A percentile compares a stretch with the other conserved stretches of the same genome.
Evolutionary conservation across 148 eudicot species (phyloP).

Genomic region (Cornus kousa): DNA sequence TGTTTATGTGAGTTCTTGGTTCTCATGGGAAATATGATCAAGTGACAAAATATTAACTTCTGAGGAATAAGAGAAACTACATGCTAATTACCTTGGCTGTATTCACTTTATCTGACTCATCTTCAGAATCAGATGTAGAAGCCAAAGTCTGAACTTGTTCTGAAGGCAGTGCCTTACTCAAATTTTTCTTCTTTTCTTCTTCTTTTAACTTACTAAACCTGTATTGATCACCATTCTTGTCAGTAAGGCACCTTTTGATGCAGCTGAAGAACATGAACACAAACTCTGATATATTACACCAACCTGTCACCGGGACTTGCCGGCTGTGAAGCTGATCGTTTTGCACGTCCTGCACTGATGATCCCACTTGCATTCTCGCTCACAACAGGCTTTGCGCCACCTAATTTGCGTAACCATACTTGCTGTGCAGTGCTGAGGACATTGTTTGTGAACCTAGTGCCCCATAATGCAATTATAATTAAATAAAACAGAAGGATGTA

Average conservation of each 20-base stretch:
- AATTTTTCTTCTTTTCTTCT: slow-evolving; percentile 50
- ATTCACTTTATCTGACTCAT: slow-evolving; percentile 45
- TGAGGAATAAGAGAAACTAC: not conserved
- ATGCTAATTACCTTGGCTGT: slow-evolving; percentile 48
- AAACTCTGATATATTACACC: slow-evolving; percentile 19
- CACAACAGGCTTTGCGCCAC: slow-evolving; percentile 91
- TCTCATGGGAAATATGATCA: not conserved
- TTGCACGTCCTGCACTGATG: slow-evolving; percentile 94
- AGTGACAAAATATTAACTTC: not conserved
- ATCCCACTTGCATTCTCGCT: slow-evolving; percentile 77
- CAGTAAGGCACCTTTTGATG: slow-evolving; percentile 15
- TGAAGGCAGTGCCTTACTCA: slow-evolving; percentile 50
- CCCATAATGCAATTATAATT: slow-evolving; percentile 15
- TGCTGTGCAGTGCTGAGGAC: slow-evolving; percentile 97
- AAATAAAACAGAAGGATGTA: not conserved
- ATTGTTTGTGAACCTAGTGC: slow-evolving; percentile 85
- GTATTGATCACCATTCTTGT: slow-evolving; percentile 8
- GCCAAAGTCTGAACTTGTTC: slow-evolving; percentile 41
- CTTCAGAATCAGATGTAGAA: slow-evolving; percentile 54
- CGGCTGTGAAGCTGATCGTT: slow-evolving; percentile 61
- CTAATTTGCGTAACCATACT: slow-evolving; percentile 83
- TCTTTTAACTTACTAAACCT: slow-evolving; percentile 73
- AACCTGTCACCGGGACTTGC: slow-evolving; percentile 71
- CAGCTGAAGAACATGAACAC: slow-evolving; percentile 6
- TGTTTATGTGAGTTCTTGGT: not conserved